A percentile compares a stretch with the other conserved stretches of the same genome.
Evolutionary conservation across 345 rosid genomes (phyloP).

Genomic region (Syzygium aromaticum): DNA sequence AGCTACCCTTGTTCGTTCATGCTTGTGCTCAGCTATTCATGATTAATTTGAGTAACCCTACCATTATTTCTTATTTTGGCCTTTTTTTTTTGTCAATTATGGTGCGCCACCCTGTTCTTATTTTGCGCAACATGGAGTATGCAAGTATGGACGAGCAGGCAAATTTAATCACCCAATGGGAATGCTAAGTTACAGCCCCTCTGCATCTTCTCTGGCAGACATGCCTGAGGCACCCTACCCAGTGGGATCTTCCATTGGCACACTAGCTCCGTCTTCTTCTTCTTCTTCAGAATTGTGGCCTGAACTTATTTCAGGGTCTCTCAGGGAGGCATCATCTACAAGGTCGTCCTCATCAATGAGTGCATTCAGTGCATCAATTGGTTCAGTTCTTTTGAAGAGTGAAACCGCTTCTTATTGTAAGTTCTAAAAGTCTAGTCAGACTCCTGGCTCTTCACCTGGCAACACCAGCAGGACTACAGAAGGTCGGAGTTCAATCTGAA

Average conservation of each 20-base stretch:
- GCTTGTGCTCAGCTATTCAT: background rate
- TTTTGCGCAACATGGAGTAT: constrained; percentile 48
- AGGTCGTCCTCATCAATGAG: background rate
- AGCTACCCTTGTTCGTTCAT: background rate
- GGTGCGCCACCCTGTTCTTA: constrained; percentile 55
- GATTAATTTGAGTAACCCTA: background rate
- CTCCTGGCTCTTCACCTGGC: background rate
- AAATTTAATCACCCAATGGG: constrained; percentile 74
- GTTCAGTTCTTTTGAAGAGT: background rate
- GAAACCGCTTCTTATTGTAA: background rate
- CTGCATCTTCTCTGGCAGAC: constrained; percentile 78
- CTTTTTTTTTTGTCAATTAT: constrained; percentile 17
- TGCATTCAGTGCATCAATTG: constrained; percentile 2
- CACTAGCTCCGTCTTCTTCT: constrained; percentile 59
- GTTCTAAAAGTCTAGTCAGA: background rate
- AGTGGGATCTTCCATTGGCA: constrained; percentile 57
- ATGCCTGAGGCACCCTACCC: constrained; percentile 72
- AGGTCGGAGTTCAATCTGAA: background rate
- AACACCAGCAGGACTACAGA: constrained; percentile 2
- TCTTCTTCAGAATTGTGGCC: constrained; percentile 56
- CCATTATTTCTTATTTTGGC: background rate
- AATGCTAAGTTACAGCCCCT: constrained; percentile 59
- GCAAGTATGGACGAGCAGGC: constrained; percentile 75
- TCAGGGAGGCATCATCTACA: constrained; percentile 8
- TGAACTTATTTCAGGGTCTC: constrained; percentile 45